Evolutionary conservation across 345 rosid species (phyloP).

Genomic region (Syzygium aromaticum): DNA sequence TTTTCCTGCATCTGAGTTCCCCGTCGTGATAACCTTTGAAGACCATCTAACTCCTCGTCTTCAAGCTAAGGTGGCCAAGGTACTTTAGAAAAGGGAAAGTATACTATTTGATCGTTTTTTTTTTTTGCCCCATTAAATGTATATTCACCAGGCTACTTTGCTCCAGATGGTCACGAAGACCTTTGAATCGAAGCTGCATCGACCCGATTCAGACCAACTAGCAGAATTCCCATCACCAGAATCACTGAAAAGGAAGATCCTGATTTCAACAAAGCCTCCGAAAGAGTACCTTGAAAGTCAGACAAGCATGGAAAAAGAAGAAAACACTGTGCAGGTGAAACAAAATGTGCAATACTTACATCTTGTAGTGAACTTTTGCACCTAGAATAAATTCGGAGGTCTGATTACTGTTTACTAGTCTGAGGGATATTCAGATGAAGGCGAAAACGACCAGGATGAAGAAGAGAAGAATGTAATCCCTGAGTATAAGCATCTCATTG

Average conservation of each 20-base stretch:
- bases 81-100: constrained; percentile 1
- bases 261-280: constrained; percentile 90
- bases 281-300: constrained; percentile 46
- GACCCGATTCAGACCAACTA: constrained; percentile 18
- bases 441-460: constrained; percentile 14
- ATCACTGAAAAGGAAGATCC: constrained; percentile 37
- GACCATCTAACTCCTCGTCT: constrained; percentile 60
- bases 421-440: constrained; percentile 19
- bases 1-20: constrained; percentile 55
- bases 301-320: constrained; percentile 4
- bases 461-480: constrained; percentile 7
- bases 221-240: constrained; percentile 66
- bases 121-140: neutral
- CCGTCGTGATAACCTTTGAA: constrained; percentile 81
- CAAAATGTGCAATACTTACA: neutral
- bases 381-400: neutral
- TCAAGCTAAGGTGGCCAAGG: constrained; percentile 64
- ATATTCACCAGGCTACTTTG: neutral
- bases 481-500: constrained; percentile 49
- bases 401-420: neutral
- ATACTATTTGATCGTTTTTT: neutral
- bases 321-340: neutral
- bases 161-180: constrained; percentile 46
- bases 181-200: constrained; percentile 37
- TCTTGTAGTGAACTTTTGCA: neutral